Evolutionary conservation across 176 grass and related monocot genomes (phyloP).

Genomic region (Carex pumila): DNA sequence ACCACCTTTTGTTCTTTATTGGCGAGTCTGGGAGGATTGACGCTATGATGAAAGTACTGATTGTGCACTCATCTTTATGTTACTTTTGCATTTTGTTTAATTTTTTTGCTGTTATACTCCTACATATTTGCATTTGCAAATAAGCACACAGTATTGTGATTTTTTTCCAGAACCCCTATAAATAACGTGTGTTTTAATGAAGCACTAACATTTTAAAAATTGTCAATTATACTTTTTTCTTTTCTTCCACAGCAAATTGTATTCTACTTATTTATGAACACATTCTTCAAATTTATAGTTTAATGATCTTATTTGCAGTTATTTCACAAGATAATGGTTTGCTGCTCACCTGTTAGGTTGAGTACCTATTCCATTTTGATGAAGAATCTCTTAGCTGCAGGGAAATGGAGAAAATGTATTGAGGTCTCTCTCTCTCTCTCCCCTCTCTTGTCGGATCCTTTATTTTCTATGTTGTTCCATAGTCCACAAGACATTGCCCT

Average conservation of each 20-base stretch:
- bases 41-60: constrained; percentile 83
- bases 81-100: constrained; percentile 1
- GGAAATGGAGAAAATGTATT: constrained; percentile 93
- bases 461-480: constrained; percentile 12
- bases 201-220: not conserved
- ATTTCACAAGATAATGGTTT: constrained; percentile 61
- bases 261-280: constrained; percentile 1
- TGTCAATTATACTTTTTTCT: not conserved
- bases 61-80: not conserved
- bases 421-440: constrained; percentile 33
- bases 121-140: constrained; percentile 6
- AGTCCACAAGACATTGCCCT: not conserved
- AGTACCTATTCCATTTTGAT: constrained; percentile 69
- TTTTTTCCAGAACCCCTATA: not conserved
- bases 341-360: constrained; percentile 40
- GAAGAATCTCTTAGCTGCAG: constrained; percentile 70
- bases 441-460: not conserved
- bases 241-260: constrained; percentile 3
- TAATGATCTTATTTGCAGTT: constrained; percentile 41
- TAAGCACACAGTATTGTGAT: not conserved
- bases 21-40: constrained; percentile 92
- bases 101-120: constrained; percentile 10
- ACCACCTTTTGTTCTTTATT: constrained; percentile 80
- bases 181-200: not conserved
- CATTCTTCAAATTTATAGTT: constrained; percentile 23